Evolutionary conservation across 208 protist genomes (phyloP), one percentile per base, ranked within the genome.

Genomic region (Leishmania tarentolae): DNA sequence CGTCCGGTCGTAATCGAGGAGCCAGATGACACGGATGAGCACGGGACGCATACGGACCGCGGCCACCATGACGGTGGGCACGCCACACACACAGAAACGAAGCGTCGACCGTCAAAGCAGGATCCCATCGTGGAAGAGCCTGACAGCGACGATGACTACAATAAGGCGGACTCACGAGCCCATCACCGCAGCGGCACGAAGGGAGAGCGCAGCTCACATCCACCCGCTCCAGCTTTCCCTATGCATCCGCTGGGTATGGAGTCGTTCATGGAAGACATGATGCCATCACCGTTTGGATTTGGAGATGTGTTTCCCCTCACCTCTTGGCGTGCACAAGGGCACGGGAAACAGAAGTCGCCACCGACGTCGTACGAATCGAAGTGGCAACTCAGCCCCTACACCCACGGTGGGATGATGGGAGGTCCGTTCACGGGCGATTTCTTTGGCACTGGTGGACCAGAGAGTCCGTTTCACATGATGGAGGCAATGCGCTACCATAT

Each of bases 51-150:
- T 17, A 69, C 75, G 47, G 31, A 61, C 44, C 63, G 24, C 44
- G 37, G 72, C 11, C 15, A 21, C 19, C 8, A 65, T 7, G n/a
- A 24, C n/a, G 19, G 37, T n/a, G 59, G 31, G 59, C 52, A 68
- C 19, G 37, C n/a, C 72, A 82, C 71, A 13, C 35, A 28, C n/a
- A 44, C 5, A 19, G 15, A 15, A 6, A 46, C 2, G 65, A 40
- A 37, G 31, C 11, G 17, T 28, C 65, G 11, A 70, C 0, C 13
- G 65, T 8, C 35, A 6, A 40, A 37, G 11, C 13, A 24, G 35
- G 65, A 70, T 21, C 87, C 87, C 28, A 84, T 91, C 65, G 85
- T 91, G 3, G 85, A 91, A 52, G 87, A 91, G 63, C 87, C 87
- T 0, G 87, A 91, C 73, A 82, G 86, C 19, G 84, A 91, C 35